phyloP scores from a whole-genome alignment of 1,284 basidiomycete genomes.

The Naganishia sp. region DNA sequence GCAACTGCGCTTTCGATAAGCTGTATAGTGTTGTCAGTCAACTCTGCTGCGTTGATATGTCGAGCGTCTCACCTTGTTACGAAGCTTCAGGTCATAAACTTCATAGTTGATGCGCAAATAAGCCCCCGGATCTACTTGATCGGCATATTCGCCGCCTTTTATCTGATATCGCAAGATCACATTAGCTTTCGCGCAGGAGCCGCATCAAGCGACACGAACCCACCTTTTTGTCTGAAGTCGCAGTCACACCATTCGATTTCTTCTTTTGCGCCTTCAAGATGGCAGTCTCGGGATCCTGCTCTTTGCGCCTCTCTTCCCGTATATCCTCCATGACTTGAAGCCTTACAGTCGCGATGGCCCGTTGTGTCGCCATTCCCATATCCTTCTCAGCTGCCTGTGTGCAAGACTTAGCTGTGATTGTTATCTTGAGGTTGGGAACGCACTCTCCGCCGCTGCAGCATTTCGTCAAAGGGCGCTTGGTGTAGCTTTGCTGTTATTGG shows the following conservation, averaged over 20 bases:
- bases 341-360: constrained; percentile 47
- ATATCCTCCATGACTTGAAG: constrained; percentile 45
- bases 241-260: constrained; percentile 35
- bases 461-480: constrained; percentile 35
- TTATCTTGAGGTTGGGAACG: neutral
- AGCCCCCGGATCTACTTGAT: constrained; percentile 38
- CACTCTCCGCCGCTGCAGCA: constrained; percentile 29
- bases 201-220: neutral
- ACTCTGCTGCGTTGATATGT: neutral
- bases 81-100: constrained; percentile 81
- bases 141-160: constrained; percentile 34
- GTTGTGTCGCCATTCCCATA: constrained; percentile 50
- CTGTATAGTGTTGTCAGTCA: constrained; percentile 51
- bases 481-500: constrained; percentile 32
- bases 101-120: constrained; percentile 70
- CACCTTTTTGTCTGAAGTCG: constrained; percentile 21
- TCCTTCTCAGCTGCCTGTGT: constrained; percentile 38
- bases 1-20: constrained; percentile 71
- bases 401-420: neutral
- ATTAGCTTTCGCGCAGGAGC: neutral
- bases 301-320: constrained; percentile 46
- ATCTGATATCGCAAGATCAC: neutral
- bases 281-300: constrained; percentile 41
- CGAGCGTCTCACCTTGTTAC: constrained; percentile 68
- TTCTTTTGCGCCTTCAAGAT: constrained; percentile 39